A percentile compares a stretch with the other conserved stretches of the same genome.
These are phyloP conservation scores for Dipteronia sinensis DNA, from an alignment of 345 rosid genomes.

Conservation along the genomic window DNA sequence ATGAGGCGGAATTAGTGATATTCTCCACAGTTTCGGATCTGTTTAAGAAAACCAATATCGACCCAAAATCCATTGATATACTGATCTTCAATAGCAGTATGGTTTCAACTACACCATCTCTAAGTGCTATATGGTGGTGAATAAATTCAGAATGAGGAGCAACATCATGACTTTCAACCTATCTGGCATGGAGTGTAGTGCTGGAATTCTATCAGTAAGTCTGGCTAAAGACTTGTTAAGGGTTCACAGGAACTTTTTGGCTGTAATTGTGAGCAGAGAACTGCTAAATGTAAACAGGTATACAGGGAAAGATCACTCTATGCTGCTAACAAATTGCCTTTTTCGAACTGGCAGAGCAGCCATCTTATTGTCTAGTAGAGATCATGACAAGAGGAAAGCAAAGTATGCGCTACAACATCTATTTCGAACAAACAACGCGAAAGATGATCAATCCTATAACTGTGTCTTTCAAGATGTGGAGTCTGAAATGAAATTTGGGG, in stretches of 20 bases:
- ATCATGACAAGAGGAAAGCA: slow-evolving; percentile 36
- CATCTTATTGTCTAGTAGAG: slow-evolving; percentile 52
- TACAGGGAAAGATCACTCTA: slow-evolving; percentile 54
- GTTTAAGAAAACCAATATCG: slow-evolving; percentile 41
- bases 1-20: slow-evolving; percentile 47
- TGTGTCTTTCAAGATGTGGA: slow-evolving; percentile 38
- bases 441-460: slow-evolving; percentile 47
- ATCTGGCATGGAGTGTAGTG: slow-evolving; percentile 74
- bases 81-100: slow-evolving; percentile 55
- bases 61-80: slow-evolving; percentile 54
- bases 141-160: slow-evolving; percentile 58
- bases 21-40: slow-evolving; percentile 47
- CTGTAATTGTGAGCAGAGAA: slow-evolving; percentile 56
- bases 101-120: slow-evolving; percentile 60
- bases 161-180: slow-evolving; percentile 62
- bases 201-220: slow-evolving; percentile 52
- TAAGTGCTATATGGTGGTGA: slow-evolving; percentile 53
- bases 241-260: slow-evolving; percentile 51
- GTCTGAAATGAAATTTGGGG: slow-evolving; percentile 28
- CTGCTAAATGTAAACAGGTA: slow-evolving; percentile 49
- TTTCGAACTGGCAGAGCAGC: slow-evolving; percentile 78
- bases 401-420: slow-evolving; percentile 53
- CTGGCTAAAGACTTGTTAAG: slow-evolving; percentile 61
- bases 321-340: slow-evolving; percentile 63
- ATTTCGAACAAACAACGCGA: slow-evolving; percentile 47